Percentiles rank a stretch among this genome's conserved stretches.
Conservation (phyloP, 2,329 filamentous ascomycete genomes). For the Claviceps fusiformis region DNA sequence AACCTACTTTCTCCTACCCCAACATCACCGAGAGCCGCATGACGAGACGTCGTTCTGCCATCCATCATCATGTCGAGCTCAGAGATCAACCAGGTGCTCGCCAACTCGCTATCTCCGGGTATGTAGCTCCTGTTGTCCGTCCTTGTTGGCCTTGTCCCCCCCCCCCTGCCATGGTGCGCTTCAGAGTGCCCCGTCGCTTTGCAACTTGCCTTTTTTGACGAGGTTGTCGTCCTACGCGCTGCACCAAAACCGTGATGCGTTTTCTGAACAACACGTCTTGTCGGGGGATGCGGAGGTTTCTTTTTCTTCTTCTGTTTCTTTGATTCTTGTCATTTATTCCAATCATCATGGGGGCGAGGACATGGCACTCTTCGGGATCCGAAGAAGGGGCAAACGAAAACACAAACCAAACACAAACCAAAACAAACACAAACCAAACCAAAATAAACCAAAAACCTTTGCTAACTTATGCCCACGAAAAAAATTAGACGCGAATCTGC, state of each 20-base stretch:
- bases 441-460: background rate
- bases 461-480: conserved; percentile 8
- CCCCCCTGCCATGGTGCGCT: background rate
- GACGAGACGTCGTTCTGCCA: conserved; percentile 20
- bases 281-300: background rate
- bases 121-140: conserved; percentile 23
- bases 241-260: background rate
- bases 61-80: conserved; percentile 51
- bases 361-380: background rate
- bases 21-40: conserved; percentile 20
- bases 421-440: background rate
- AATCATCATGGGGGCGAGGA: background rate
- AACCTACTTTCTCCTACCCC: background rate
- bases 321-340: background rate
- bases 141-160: conserved; percentile 1
- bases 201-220: background rate
- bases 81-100: conserved; percentile 97
- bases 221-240: background rate
- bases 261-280: background rate
- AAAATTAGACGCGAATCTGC: conserved; percentile 78
- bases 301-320: background rate
- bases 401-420: background rate
- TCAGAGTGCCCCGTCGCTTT: background rate
- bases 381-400: too few species aligned
- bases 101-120: conserved; percentile 94